Conservation (phyloP, 2,329 filamentous ascomycete species). For the Knoxdaviesia capensis region DNA sequence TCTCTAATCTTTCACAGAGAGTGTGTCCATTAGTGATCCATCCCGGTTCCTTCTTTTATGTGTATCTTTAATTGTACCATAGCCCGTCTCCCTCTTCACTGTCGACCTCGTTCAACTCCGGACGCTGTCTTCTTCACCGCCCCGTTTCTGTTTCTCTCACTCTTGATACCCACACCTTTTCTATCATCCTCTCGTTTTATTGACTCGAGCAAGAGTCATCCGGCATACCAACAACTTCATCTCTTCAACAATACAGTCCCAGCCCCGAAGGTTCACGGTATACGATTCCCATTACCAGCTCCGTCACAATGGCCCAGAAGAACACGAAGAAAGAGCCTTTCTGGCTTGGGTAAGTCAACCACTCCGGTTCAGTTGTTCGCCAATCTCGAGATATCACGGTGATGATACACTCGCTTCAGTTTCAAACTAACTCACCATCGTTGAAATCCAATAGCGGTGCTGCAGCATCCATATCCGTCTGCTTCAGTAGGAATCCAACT, state of each 20-base stretch:
- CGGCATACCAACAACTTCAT: background rate
- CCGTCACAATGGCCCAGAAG: background rate
- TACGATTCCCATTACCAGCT: background rate
- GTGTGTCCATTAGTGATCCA: too few species aligned
- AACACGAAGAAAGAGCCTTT: constrained; percentile 18
- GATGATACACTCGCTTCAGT: background rate
- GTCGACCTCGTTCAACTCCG: too few species aligned
- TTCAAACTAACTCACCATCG: too few species aligned
- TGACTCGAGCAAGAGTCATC: background rate
- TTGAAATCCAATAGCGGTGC: constrained; percentile 13
- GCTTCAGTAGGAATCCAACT: constrained; percentile 16
- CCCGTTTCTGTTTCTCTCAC: too few species aligned
- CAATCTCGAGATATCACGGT: background rate
- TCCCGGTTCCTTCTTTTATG: too few species aligned
- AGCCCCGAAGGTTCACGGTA: background rate
- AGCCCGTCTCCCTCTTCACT: too few species aligned
- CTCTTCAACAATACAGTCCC: background rate
- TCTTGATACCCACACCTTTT: background rate
- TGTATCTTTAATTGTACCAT: too few species aligned
- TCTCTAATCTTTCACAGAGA: too few species aligned
- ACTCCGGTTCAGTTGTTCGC: background rate
- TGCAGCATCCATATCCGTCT: constrained; percentile 22
- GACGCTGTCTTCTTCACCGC: too few species aligned
- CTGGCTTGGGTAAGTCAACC: constrained; percentile 19
- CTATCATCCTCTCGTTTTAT: background rate